Conservation (phyloP, 352 stramenopile species). For the Globisporangium emineosum region DNA sequence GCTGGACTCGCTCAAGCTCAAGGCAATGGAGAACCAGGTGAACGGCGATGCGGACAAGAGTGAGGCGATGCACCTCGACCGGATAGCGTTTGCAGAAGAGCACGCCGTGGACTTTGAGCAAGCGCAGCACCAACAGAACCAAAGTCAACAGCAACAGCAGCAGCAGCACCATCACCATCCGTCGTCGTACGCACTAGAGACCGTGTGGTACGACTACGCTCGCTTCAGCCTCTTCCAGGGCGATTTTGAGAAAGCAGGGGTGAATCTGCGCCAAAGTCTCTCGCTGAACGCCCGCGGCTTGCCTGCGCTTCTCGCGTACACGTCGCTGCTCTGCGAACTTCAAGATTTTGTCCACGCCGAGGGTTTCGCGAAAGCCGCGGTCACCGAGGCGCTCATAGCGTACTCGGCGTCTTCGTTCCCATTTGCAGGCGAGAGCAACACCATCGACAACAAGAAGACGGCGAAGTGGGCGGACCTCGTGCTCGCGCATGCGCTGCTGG, state of each 20-base stretch:
- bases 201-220: constrained; percentile 66
- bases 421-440: not conserved
- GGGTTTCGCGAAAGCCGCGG: constrained; percentile 37
- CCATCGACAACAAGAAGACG: not conserved
- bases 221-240: constrained; percentile 46
- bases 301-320: constrained; percentile 43
- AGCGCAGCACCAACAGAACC: constrained; percentile 10
- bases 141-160: constrained; percentile 4
- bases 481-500: constrained; percentile 59
- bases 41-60: constrained; percentile 63
- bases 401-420: constrained; percentile 12
- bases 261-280: constrained; percentile 57
- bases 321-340: constrained; percentile 59
- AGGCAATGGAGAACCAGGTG: constrained; percentile 70
- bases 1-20: constrained; percentile 40
- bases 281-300: constrained; percentile 39
- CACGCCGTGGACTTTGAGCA: constrained; percentile 13
- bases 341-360: constrained; percentile 44
- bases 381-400: constrained; percentile 24
- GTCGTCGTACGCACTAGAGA: constrained; percentile 19
- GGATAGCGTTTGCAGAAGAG: constrained; percentile 54
- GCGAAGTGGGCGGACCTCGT: constrained; percentile 18
- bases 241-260: constrained; percentile 52
- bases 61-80: constrained; percentile 59
- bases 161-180: not conserved